A percentile compares a stretch with the other conserved stretches of the same genome.
These are phyloP conservation scores for Ceratocystis smalleyi DNA, from an alignment of 2,329 filamentous ascomycete species.

Conservation along the genomic window DNA sequence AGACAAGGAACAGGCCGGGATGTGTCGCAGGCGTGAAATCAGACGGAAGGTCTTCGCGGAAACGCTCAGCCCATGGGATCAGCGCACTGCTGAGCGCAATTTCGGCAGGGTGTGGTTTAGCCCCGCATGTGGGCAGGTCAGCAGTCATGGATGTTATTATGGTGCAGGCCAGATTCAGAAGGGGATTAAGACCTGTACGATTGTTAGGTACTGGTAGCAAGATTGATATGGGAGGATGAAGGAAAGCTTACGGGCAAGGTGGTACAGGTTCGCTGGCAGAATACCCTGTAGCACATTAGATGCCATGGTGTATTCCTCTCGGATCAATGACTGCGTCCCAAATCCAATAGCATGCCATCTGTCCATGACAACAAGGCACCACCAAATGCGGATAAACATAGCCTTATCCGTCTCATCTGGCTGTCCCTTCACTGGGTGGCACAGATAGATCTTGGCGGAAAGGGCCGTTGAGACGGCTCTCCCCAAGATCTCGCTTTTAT, in stretches of 20 bases:
- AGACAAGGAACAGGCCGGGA: conserved; percentile 48
- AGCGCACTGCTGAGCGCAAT: not conserved
- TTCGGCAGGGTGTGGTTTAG: conserved; percentile 2
- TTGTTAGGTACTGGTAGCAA: not conserved
- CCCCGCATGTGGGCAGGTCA: conserved; percentile 2
- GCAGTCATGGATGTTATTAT: conserved; percentile 23
- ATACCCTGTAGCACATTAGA: conserved; percentile 42
- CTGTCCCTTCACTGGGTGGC: conserved; percentile 40
- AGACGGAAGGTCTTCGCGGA: conserved; percentile 47
- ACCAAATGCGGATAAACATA: conserved; percentile 38
- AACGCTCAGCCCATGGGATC: conserved; percentile 35
- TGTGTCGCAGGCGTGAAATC: conserved; percentile 36
- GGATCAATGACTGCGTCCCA: conserved; percentile 46
- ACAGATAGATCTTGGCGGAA: conserved; percentile 45
- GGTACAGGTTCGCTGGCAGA: conserved; percentile 48
- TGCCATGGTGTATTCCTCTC: conserved; percentile 44
- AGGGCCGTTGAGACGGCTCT: conserved; percentile 52
- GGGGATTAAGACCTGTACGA: conserved; percentile 37
- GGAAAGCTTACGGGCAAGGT: conserved; percentile 42
- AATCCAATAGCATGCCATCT: conserved; percentile 58
- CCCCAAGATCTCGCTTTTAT: conserved; percentile 42
- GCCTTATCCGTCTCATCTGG: conserved; percentile 43
- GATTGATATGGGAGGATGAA: not conserved
- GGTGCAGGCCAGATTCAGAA: conserved; percentile 31
- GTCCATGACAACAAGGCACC: conserved; percentile 55